These are phyloP conservation scores for Acer saccharum DNA, from an alignment of 345 rosid species.

Conservation along the genomic window DNA sequence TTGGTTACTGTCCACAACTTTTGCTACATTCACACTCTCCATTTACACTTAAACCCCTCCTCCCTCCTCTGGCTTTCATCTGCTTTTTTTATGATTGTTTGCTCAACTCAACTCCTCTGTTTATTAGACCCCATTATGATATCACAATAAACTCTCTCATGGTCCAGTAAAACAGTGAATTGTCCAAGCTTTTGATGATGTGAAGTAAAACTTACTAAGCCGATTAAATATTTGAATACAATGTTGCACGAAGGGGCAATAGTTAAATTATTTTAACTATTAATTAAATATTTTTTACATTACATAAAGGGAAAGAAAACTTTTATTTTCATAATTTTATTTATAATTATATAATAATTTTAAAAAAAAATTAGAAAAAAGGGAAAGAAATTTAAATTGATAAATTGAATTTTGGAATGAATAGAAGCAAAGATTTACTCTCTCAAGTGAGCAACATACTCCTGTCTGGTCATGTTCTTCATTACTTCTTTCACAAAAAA, in stretches of 20 bases:
- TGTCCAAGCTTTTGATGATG: conserved; percentile 14
- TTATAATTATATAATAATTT: no score
- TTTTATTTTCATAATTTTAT: no score
- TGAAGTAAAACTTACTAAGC: background rate
- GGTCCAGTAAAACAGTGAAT: background rate
- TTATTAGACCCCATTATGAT: no score
- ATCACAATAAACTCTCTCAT: background rate
- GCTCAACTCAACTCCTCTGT: conserved; percentile 28
- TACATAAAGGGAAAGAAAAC: no score
- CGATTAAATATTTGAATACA: no score
- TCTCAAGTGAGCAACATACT: conserved; percentile 90
- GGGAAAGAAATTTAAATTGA: no score
- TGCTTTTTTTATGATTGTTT: conserved; percentile 28
- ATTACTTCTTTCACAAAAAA: conserved; percentile 22
- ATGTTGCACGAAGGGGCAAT: no score
- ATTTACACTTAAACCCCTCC: background rate
- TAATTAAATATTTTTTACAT: no score
- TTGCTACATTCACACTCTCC: conserved; percentile 23
- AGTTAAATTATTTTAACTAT: no score
- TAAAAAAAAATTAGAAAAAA: no score
- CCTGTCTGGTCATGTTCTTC: conserved; percentile 89
- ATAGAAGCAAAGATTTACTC: conserved; percentile 38
- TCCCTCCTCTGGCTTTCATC: conserved; percentile 3
- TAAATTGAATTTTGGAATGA: no score
- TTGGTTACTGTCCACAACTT: conserved; percentile 40